Conservation (phyloP, 768 basidiomycete genomes). For the Auricularia heimuer region DNA sequence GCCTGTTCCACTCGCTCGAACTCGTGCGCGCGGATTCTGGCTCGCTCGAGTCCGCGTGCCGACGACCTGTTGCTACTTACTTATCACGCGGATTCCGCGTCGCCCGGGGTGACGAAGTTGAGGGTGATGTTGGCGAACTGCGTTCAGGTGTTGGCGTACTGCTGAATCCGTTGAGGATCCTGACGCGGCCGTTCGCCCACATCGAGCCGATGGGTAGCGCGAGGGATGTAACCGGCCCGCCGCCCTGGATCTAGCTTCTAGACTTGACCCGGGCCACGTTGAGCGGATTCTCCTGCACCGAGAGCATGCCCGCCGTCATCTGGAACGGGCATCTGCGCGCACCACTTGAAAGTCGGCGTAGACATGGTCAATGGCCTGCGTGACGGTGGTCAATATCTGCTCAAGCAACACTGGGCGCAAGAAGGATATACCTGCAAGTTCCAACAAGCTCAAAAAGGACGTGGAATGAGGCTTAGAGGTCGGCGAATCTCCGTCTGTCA, state of each 20-base stretch:
- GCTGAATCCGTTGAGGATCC: neutral
- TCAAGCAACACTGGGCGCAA: too few relatives aligned
- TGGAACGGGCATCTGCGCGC: neutral
- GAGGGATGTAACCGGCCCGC: neutral
- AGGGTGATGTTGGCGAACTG: neutral
- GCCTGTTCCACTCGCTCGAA: conserved; percentile 16
- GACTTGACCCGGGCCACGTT: neutral
- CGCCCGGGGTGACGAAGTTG: neutral
- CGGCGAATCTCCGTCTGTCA: too few relatives aligned
- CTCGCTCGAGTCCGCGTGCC: neutral
- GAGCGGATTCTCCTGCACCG: neutral
- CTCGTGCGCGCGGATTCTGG: conserved; percentile 10
- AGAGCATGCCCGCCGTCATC: neutral
- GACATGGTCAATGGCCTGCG: too few relatives aligned
- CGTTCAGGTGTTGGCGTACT: neutral
- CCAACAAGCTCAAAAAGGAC: too few relatives aligned
- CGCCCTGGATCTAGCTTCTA: too few relatives aligned
- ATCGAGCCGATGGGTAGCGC: neutral
- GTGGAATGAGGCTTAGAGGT: too few relatives aligned
- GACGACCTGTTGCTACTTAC: too few relatives aligned
- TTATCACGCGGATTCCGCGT: neutral
- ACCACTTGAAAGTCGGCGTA: neutral
- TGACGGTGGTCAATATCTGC: too few relatives aligned
- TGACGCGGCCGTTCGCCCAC: neutral
- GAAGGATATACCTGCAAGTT: too few relatives aligned